These are phyloP conservation scores for Sideroxylon spinosum DNA, from an alignment of 179 eudicot species.

Conservation along the genomic window DNA sequence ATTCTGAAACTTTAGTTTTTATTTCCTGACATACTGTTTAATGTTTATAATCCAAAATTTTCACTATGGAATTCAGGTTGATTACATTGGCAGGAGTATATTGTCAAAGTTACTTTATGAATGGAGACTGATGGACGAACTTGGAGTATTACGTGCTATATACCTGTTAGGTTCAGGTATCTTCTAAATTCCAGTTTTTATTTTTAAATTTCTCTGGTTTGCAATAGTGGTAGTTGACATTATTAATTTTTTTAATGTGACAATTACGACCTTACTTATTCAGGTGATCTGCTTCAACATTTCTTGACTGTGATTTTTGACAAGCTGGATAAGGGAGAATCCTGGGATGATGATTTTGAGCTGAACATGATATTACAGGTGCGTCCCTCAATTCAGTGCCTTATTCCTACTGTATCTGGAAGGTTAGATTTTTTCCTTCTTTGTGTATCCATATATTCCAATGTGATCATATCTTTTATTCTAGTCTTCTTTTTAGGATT, in stretches of 20 bases:
- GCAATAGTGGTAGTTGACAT: slow-evolving; percentile 1
- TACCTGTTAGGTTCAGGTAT: slow-evolving; percentile 94
- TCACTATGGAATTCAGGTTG: slow-evolving; percentile 50
- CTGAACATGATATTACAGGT: slow-evolving; percentile 89
- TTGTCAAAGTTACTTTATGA: slow-evolving; percentile 74
- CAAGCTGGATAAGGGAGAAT: slow-evolving; percentile 87
- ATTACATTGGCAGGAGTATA: slow-evolving; percentile 71
- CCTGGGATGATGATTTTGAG: slow-evolving; percentile 98
- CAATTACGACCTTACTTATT: slow-evolving; percentile 21
- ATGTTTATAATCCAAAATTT: not conserved
- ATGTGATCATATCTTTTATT: not conserved
- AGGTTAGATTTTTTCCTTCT: not conserved
- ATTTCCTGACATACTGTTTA: not conserved
- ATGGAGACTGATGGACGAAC: slow-evolving; percentile 96
- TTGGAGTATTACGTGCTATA: slow-evolving; percentile 84
- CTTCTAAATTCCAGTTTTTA: slow-evolving; percentile 12
- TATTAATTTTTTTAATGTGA: slow-evolving; percentile 9
- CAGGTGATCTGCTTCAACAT: slow-evolving; percentile 97
- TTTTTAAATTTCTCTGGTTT: not conserved
- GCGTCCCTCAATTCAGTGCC: slow-evolving; percentile 12
- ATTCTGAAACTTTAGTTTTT: slow-evolving; percentile 4
- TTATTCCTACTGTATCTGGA: not conserved
- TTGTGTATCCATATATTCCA: not conserved
- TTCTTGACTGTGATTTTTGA: slow-evolving; percentile 74
- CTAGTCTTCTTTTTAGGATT: not conserved